phyloP scores from a whole-genome alignment of 352 stramenopile genomes.

The Phytopythium sindhum region DNA sequence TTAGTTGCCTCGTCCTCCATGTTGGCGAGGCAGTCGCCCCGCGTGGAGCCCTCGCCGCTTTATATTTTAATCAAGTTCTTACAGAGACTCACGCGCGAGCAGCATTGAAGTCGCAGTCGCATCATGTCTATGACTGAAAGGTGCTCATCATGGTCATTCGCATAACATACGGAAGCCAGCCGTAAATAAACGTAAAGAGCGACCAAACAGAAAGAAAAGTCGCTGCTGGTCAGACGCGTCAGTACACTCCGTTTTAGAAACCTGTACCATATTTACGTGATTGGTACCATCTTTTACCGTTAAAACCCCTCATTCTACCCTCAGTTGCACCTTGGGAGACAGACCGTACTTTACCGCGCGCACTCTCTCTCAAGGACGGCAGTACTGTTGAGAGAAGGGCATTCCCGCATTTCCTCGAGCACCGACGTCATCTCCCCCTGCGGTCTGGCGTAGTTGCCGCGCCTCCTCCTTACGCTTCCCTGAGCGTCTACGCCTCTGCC shows the following conservation, averaged over 20 bases:
- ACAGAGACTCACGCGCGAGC: not conserved
- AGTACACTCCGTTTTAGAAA: not conserved
- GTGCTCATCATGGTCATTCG: too few relatives aligned
- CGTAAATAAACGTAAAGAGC: not conserved
- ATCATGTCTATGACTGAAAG: too few relatives aligned
- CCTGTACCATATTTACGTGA: not conserved
- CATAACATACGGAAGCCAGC: not conserved
- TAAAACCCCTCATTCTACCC: not conserved
- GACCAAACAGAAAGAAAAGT: not conserved
- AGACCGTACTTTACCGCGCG: constrained; percentile 10
- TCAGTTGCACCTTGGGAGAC: not conserved
- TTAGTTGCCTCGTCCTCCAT: not conserved
- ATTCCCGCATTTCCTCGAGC: not conserved
- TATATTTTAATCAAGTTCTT: constrained; percentile 4
- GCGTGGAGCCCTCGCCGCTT: not conserved
- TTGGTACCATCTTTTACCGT: not conserved
- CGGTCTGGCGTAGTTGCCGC: not conserved
- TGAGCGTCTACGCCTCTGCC: not conserved
- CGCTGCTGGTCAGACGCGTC: not conserved
- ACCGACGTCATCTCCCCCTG: not conserved
- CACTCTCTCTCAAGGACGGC: not conserved
- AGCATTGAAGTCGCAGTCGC: too few relatives aligned
- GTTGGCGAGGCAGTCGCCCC: not conserved
- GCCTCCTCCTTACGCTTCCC: not conserved
- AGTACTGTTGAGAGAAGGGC: not conserved